These are phyloP conservation scores for Dendrobium catenatum DNA, from an alignment of 106 monocot species.

Conservation along the genomic window DNA sequence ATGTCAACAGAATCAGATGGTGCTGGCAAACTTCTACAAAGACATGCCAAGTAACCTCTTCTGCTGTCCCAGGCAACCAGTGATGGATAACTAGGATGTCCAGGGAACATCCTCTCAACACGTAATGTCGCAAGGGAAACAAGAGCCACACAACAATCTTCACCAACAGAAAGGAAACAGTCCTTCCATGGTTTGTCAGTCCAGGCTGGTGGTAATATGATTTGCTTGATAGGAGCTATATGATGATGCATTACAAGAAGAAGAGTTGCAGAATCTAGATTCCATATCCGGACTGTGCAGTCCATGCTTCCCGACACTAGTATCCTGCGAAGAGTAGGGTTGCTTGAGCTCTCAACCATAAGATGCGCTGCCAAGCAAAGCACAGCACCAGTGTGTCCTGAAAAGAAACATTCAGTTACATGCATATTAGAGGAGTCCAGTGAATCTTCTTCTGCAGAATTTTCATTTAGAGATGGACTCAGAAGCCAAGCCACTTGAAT, in stretches of 20 bases:
- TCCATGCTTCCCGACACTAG: constrained; percentile 85
- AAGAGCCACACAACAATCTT: constrained; percentile 83
- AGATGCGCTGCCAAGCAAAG: constrained; percentile 79
- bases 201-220: constrained; percentile 63
- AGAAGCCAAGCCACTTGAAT: constrained; percentile 60
- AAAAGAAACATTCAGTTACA: constrained; percentile 33
- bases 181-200: constrained; percentile 64
- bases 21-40: constrained; percentile 39
- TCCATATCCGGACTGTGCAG: constrained; percentile 79
- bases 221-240: constrained; percentile 72
- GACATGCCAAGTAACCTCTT: constrained; percentile 91
- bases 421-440: constrained; percentile 9
- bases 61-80: constrained; percentile 81
- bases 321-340: constrained; percentile 12
- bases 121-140: constrained; percentile 68
- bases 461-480: constrained; percentile 19
- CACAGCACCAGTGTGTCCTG: constrained; percentile 70
- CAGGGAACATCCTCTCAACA: constrained; percentile 95
- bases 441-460: constrained; percentile 19
- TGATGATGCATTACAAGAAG: constrained; percentile 85
- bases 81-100: constrained; percentile 70
- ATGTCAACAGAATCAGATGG: constrained; percentile 29
- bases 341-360: constrained; percentile 26
- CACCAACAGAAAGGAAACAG: constrained; percentile 87
- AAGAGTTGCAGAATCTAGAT: constrained; percentile 56